phyloP scores from a whole-genome alignment of 1,284 basidiomycete genomes.

The Apiotrichum veenhuisii region DNA sequence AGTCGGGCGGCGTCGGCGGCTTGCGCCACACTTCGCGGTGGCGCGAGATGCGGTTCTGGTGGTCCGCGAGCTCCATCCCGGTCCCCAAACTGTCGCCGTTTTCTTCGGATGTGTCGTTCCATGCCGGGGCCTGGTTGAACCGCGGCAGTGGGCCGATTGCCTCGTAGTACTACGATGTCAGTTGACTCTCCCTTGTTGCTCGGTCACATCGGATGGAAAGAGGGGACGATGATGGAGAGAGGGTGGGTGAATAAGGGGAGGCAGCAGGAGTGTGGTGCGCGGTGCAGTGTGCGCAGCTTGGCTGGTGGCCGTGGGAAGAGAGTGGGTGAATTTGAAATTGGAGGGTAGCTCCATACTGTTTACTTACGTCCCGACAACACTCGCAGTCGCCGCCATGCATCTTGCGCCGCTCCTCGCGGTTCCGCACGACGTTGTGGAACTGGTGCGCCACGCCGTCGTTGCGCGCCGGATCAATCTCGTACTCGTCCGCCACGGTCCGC shows the following conservation, averaged over 20 bases:
- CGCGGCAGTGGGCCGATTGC: slow-evolving; percentile 66
- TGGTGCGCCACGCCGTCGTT: slow-evolving; percentile 66
- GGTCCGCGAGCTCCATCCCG: slow-evolving; percentile 52
- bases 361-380: slow-evolving; percentile 72
- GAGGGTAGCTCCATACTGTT: too few relatives aligned
- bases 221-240: too few relatives aligned
- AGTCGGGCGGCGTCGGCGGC: slow-evolving; percentile 73
- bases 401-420: slow-evolving; percentile 60
- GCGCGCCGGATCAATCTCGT: slow-evolving; percentile 61
- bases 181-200: too few relatives aligned
- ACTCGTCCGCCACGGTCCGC: slow-evolving; percentile 61
- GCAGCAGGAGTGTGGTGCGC: too few relatives aligned
- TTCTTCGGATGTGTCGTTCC: slow-evolving; percentile 51
- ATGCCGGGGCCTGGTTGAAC: slow-evolving; percentile 62
- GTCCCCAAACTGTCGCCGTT: slow-evolving; percentile 23
- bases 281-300: too few relatives aligned
- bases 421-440: slow-evolving; percentile 72
- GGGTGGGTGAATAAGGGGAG: too few relatives aligned
- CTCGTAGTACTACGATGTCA: slow-evolving; percentile 65
- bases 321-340: too few relatives aligned
- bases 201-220: too few relatives aligned
- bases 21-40: slow-evolving; percentile 66
- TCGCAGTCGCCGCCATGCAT: slow-evolving; percentile 79
- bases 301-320: too few relatives aligned
- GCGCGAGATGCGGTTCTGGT: slow-evolving; percentile 70